phyloP scores from a whole-genome alignment of 2,329 filamentous ascomycete species.

The Cladosporium sp. region DNA sequence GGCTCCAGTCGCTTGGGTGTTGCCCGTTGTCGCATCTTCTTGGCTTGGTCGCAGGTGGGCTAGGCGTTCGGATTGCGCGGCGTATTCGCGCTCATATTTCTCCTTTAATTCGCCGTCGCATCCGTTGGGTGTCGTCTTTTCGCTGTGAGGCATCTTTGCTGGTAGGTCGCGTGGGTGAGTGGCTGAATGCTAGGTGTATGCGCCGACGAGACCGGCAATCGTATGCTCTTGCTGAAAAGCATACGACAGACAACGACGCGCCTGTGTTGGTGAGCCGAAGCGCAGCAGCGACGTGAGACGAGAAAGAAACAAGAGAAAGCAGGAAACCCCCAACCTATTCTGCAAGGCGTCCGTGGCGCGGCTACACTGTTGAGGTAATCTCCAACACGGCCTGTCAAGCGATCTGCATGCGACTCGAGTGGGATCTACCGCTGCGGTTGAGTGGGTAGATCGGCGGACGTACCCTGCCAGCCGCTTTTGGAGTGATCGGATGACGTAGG shows the following conservation, averaged over 20 bases:
- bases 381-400: neutral
- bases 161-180: neutral
- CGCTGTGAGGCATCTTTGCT: neutral
- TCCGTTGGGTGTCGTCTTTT: neutral
- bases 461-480: slow-evolving; percentile 1
- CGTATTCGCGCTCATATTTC: slow-evolving; percentile 41
- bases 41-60: slow-evolving; percentile 36
- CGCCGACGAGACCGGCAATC: neutral
- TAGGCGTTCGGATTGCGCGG: slow-evolving; percentile 51
- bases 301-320: neutral
- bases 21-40: slow-evolving; percentile 37
- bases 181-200: neutral
- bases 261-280: too few relatives aligned
- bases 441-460: slow-evolving; percentile 1
- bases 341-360: neutral
- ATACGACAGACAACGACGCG: neutral
- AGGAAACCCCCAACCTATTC: neutral
- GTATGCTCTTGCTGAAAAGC: neutral
- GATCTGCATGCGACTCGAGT: neutral
- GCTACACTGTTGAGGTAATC: neutral
- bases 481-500: slow-evolving; percentile 3
- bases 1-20: slow-evolving; percentile 55
- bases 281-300: neutral
- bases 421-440: slow-evolving; percentile 9
- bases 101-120: neutral